Evolutionary conservation across 495 filamentous ascomycete genomes (phyloP).

Genomic region (Aspergillus funiculosus): DNA sequence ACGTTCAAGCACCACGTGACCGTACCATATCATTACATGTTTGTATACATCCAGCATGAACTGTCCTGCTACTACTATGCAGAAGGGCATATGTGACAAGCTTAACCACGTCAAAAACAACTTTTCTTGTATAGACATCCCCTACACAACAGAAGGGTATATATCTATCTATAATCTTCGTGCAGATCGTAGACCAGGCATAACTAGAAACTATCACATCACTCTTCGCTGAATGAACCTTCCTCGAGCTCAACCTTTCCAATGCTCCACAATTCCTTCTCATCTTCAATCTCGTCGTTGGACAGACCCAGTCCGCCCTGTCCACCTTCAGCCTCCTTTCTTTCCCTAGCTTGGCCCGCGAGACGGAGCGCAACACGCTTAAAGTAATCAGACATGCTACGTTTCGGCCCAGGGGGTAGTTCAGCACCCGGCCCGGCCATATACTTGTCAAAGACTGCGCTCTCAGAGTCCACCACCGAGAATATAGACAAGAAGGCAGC

Average conservation of each 20-base stretch:
- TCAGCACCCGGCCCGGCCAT: conserved; percentile 57
- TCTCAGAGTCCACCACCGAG: conserved; percentile 78
- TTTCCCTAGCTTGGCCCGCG: conserved; percentile 75
- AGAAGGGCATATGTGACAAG: too few relatives aligned
- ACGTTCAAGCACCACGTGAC: too few relatives aligned
- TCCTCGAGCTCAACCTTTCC: conserved; percentile 82
- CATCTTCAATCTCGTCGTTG: conserved; percentile 87
- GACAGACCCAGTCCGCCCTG: conserved; percentile 75
- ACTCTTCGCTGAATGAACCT: conserved; percentile 48
- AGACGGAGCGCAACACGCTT: conserved; percentile 82
- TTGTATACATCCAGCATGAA: too few relatives aligned
- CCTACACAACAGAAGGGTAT: conserved; percentile 14
- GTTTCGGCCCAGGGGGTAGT: conserved; percentile 62
- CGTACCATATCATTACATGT: too few relatives aligned
- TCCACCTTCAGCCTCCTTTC: conserved; percentile 84
- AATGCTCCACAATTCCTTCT: conserved; percentile 92
- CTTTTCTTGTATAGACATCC: conserved; percentile 12
- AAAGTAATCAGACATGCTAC: conserved; percentile 96
- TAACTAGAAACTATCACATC: conserved; percentile 27
- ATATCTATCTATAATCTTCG: conserved; percentile 17
- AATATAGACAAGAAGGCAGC: conserved; percentile 95
- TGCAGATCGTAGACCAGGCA: conserved; percentile 16
- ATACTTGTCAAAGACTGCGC: conserved; percentile 86
- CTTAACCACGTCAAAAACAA: neutral
- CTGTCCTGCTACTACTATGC: too few relatives aligned